A percentile compares a stretch with the other conserved stretches of the same genome.
Conservation (phyloP, 768 basidiomycete species). For the Serendipita sp. region DNA sequence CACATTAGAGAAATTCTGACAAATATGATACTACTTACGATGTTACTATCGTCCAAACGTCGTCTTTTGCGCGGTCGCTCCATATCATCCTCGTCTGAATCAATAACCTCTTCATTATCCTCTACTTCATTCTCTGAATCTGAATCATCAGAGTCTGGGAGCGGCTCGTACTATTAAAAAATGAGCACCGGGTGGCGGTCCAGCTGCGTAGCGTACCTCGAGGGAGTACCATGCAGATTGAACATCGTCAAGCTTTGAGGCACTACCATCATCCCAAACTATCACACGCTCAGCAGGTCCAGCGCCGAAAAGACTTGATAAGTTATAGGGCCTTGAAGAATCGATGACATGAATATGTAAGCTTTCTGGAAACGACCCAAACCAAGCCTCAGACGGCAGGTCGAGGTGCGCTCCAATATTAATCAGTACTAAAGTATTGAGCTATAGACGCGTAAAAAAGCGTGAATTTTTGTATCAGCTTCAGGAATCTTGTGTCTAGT, state of each 20-base stretch:
- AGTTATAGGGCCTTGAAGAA: conserved; percentile 76
- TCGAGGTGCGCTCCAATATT: conserved; percentile 87
- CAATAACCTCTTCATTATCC: conserved; percentile 22
- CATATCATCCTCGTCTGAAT: conserved; percentile 28
- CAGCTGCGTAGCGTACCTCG: conserved; percentile 34
- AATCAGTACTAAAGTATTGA: conserved; percentile 78
- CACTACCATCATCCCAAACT: conserved; percentile 86
- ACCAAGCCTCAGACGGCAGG: conserved; percentile 55
- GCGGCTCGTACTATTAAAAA: conserved; percentile 55
- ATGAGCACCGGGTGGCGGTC: not conserved
- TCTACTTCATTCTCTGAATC: conserved; percentile 30
- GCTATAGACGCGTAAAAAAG: conserved; percentile 24
- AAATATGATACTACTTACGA: conserved; percentile 13
- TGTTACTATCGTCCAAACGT: conserved; percentile 31
- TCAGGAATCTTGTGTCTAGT: not conserved
- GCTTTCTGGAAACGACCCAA: conserved; percentile 47
- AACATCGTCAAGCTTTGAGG: conserved; percentile 50
- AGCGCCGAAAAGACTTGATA: conserved; percentile 67
- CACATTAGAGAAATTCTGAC: not conserved
- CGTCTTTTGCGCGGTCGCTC: conserved; percentile 39
- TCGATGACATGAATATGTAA: conserved; percentile 87
- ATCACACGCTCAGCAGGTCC: conserved; percentile 45
- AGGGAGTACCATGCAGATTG: conserved; percentile 72
- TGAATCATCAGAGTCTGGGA: conserved; percentile 43
- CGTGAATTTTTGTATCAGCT: not conserved